Conservation (phyloP, 495 filamentous ascomycete species). For the Entonaema liquescens region DNA sequence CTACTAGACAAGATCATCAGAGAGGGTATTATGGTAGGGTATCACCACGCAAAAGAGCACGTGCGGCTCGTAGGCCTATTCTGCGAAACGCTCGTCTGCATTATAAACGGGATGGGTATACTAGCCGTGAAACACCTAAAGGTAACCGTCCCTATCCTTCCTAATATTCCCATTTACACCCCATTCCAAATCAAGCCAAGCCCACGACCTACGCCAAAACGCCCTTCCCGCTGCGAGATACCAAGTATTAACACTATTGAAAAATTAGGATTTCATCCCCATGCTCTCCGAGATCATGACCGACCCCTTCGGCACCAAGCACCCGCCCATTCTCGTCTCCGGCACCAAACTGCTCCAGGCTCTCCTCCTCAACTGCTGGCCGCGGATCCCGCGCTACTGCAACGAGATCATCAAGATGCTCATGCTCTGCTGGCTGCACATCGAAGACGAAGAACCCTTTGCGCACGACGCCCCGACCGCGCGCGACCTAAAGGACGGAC, state of each 20-base stretch:
- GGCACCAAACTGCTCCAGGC: constrained; percentile 64
- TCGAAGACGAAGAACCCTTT: constrained; percentile 55
- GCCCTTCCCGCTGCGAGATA: background rate
- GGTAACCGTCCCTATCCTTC: constrained; percentile 43
- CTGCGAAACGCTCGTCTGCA: constrained; percentile 59
- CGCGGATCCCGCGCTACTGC: constrained; percentile 69
- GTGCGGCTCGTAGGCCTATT: constrained; percentile 64
- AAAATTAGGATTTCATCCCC: constrained; percentile 68
- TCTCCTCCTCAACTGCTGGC: constrained; percentile 76
- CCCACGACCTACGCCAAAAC: constrained; percentile 1
- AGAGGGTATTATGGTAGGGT: constrained; percentile 63
- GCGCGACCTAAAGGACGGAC: constrained; percentile 53
- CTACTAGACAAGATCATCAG: constrained; percentile 64
- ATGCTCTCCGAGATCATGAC: constrained; percentile 70
- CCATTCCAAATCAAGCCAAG: background rate
- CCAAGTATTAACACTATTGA: background rate
- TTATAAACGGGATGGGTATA: constrained; percentile 71
- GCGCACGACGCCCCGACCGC: constrained; percentile 22
- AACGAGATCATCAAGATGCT: constrained; percentile 75
- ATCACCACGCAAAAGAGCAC: constrained; percentile 62
- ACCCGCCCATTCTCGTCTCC: constrained; percentile 62
- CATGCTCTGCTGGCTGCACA: constrained; percentile 71
- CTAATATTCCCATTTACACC: background rate
- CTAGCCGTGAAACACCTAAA: constrained; percentile 78
- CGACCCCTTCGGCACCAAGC: constrained; percentile 72